Conservation (phyloP, 768 basidiomycete genomes). For the Lentinula edodes region DNA sequence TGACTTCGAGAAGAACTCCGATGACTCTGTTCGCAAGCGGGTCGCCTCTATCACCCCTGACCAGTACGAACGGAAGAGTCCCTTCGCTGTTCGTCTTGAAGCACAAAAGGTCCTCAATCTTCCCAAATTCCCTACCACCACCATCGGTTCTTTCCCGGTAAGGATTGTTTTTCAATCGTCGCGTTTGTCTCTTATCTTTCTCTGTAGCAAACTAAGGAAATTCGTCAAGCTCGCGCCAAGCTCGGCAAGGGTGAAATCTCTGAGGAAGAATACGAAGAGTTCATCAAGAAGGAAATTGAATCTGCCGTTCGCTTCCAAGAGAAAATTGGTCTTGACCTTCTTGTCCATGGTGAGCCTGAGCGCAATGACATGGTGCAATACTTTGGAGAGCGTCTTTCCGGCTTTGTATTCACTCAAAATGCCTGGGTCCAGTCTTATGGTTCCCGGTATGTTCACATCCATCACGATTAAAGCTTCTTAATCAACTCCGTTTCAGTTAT, state of each 20-base stretch:
- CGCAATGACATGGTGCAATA: slow-evolving; percentile 99
- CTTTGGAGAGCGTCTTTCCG: slow-evolving; percentile 93
- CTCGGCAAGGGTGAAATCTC: slow-evolving; percentile 89
- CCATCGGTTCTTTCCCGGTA: slow-evolving; percentile 97
- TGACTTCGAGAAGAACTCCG: slow-evolving; percentile 88
- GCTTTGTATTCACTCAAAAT: slow-evolving; percentile 98
- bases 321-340: slow-evolving; percentile 89
- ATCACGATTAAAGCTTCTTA: not conserved
- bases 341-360: slow-evolving; percentile 99
- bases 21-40: slow-evolving; percentile 92
- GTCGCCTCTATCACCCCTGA: slow-evolving; percentile 87
- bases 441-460: slow-evolving; percentile 61
- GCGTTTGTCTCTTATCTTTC: slow-evolving; percentile 9
- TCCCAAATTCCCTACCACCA: slow-evolving; percentile 97
- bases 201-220: slow-evolving; percentile 93
- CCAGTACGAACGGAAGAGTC: slow-evolving; percentile 81
- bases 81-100: slow-evolving; percentile 83
- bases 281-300: slow-evolving; percentile 98
- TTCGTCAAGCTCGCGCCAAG: slow-evolving; percentile 94
- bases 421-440: slow-evolving; percentile 99
- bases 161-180: slow-evolving; percentile 15
- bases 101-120: slow-evolving; percentile 86
- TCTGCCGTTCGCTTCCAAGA: slow-evolving; percentile 95
- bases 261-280: slow-evolving; percentile 84
- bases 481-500: slow-evolving; percentile 46